Conservation (phyloP, 805 yeast genomes). For the Hanseniaspora pseudoguilliermondii region DNA sequence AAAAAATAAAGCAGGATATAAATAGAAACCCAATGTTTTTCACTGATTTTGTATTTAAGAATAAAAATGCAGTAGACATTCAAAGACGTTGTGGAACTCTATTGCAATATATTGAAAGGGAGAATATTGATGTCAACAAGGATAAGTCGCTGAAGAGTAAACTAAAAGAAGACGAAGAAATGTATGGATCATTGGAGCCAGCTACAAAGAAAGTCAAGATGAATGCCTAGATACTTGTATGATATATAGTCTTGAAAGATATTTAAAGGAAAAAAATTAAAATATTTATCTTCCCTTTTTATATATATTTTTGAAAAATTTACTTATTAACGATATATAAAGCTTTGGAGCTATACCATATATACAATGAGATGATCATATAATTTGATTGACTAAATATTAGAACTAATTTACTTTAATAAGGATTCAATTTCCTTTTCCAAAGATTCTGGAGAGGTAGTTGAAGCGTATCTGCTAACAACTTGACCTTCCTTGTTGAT, state of each 20-base stretch:
- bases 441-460: constrained; percentile 41
- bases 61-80: constrained; percentile 65
- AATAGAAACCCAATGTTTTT: constrained; percentile 65
- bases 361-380: neutral
- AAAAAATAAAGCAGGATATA: constrained; percentile 61
- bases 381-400: neutral
- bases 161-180: constrained; percentile 22
- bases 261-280: no score
- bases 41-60: constrained; percentile 76
- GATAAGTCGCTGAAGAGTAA: constrained; percentile 22
- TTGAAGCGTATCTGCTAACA: constrained; percentile 41
- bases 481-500: constrained; percentile 47
- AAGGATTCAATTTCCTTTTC: constrained; percentile 40
- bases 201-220: neutral
- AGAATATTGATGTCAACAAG: constrained; percentile 33
- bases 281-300: no score
- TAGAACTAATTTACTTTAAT: constrained; percentile 20
- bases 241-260: no score
- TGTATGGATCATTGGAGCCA: neutral
- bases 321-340: no score
- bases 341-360: neutral
- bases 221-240: neutral
- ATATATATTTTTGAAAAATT: no score
- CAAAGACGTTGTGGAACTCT: constrained; percentile 72
- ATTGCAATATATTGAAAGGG: constrained; percentile 61